Conservation (phyloP, 2,329 filamentous ascomycete genomes). For the Metarhizium robertsii region DNA sequence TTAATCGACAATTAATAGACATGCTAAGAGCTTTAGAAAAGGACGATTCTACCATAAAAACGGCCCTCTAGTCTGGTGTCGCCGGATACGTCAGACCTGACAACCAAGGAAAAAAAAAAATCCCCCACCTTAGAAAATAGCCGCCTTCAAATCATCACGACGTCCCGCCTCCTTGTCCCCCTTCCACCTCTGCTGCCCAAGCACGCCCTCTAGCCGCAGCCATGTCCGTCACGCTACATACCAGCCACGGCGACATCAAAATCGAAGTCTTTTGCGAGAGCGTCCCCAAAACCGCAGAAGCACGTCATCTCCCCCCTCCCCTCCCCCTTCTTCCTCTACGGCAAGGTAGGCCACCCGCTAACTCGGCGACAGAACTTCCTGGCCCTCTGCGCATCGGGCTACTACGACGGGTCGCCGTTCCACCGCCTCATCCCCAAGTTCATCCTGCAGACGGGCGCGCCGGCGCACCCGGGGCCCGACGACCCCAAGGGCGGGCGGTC, state of each 20-base stretch:
- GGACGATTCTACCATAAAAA: too few species aligned
- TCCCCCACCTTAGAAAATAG: too few species aligned
- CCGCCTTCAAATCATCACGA: too few species aligned
- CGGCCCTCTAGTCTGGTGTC: too few species aligned
- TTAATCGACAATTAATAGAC: too few species aligned
- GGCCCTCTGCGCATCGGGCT: constrained; percentile 70
- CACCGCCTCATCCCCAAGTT: constrained; percentile 74
- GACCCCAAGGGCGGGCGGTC: constrained; percentile 61
- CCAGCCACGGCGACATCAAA: constrained; percentile 82
- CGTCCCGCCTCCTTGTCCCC: too few species aligned
- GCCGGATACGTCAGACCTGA: too few species aligned
- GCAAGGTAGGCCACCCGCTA: not conserved
- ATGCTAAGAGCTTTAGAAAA: too few species aligned
- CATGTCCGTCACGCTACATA: constrained; percentile 72
- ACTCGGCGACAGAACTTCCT: constrained; percentile 61
- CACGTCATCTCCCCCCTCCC: constrained; percentile 22
- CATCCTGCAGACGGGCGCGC: constrained; percentile 70
- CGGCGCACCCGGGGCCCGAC: constrained; percentile 42
- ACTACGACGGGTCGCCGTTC: constrained; percentile 67
- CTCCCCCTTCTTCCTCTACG: not conserved
- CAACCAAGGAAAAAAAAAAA: too few species aligned
- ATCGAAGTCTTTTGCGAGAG: constrained; percentile 94
- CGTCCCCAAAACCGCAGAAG: constrained; percentile 85
- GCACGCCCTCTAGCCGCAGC: not conserved
- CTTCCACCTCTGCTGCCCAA: too few species aligned